These are phyloP conservation scores for Plasmodium yoelii DNA, from an alignment of 169 alveolate species.

Conservation along the genomic window DNA sequence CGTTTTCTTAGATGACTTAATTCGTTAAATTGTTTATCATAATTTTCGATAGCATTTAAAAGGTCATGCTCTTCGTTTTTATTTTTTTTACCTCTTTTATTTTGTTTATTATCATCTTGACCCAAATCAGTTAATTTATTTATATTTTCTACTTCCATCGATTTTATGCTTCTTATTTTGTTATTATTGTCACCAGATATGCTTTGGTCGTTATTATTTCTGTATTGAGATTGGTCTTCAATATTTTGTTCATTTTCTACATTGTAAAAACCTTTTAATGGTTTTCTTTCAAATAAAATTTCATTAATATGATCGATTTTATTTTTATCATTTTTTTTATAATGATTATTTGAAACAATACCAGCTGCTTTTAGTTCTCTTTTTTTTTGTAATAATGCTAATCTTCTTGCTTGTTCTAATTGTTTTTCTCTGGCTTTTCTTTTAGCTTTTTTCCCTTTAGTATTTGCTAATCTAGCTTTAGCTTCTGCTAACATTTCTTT, in stretches of 20 bases:
- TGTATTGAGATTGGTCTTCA: constrained; percentile 85
- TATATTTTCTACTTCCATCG: constrained; percentile 62
- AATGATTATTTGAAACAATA: constrained; percentile 86
- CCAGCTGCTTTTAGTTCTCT: constrained; percentile 99
- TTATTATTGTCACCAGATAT: neutral
- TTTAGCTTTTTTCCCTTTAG: constrained; percentile 99
- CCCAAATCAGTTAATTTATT: constrained; percentile 1
- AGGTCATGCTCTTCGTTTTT: constrained; percentile 50
- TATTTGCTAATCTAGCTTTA: constrained; percentile 99
- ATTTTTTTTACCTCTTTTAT: neutral
- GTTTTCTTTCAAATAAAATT: constrained; percentile 95
- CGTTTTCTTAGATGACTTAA: constrained; percentile 63
- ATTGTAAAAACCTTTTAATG: constrained; percentile 95
- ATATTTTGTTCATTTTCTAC: constrained; percentile 90
- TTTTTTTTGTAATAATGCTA: constrained; percentile 96
- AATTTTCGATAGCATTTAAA: constrained; percentile 48
- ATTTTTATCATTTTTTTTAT: constrained; percentile 87
- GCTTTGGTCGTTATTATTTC: constrained; percentile 2
- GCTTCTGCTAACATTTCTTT: constrained; percentile 99
- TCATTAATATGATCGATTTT: constrained; percentile 96
- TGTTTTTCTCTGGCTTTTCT: constrained; percentile 98
- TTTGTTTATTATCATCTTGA: neutral
- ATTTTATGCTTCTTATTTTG: constrained; percentile 40
- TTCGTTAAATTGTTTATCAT: constrained; percentile 65
- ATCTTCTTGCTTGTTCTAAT: constrained; percentile 97